phyloP scores from a whole-genome alignment of 108 stramenopile genomes.

The Poteriospumella lacustris region DNA sequence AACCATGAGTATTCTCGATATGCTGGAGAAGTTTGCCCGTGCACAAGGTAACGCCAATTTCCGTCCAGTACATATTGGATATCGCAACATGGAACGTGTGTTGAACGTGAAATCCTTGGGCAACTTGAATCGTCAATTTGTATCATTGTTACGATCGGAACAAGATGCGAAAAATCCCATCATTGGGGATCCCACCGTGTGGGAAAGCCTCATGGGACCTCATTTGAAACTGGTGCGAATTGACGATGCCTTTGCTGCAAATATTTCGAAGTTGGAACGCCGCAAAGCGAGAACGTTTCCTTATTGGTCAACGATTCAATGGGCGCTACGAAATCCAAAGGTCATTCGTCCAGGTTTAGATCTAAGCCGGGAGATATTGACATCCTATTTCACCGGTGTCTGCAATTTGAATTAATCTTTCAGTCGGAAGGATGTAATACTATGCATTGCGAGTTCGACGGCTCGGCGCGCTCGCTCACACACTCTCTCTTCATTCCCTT shows the following conservation, averaged over 20 bases:
- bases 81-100: conserved; percentile 22
- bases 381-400: not conserved
- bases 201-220: conserved; percentile 3
- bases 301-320: not conserved
- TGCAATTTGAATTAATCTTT: no score
- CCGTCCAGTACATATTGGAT: conserved; percentile 17
- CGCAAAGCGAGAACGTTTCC: not conserved
- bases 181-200: not conserved
- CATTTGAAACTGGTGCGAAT: not conserved
- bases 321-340: not conserved
- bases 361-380: not conserved
- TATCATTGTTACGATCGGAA: conserved; percentile 18
- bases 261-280: not conserved
- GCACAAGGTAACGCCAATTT: conserved; percentile 3
- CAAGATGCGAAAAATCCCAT: conserved; percentile 4
- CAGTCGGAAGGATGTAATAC: no score
- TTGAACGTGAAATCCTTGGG: conserved; percentile 26
- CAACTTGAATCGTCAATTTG: conserved; percentile 33
- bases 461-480: no score
- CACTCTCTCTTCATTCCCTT: no score
- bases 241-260: conserved; percentile 1
- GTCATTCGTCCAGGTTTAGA: not conserved
- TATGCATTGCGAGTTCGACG: no score
- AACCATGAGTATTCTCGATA: conserved; percentile 17
- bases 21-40: conserved; percentile 3